A percentile compares a stretch with the other conserved stretches of the same genome.
These are phyloP conservation scores for Tolypocladium nubicola DNA, from an alignment of 2,329 filamentous ascomycete species.

Conservation along the genomic window DNA sequence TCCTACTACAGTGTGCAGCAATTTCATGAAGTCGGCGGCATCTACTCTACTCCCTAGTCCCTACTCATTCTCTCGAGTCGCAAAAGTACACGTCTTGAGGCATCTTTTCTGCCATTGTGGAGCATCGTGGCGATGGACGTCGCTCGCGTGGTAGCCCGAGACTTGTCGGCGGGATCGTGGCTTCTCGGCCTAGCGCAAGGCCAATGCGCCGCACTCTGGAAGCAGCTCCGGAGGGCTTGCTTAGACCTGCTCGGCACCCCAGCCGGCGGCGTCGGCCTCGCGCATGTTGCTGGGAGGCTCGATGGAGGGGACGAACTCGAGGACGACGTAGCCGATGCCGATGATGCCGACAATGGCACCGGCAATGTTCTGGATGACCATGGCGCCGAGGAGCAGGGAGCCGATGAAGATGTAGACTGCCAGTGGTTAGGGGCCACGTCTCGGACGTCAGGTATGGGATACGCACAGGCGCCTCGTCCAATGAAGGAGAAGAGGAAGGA, in stretches of 20 bases:
- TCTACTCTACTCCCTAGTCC: background rate
- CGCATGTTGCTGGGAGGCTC: constrained; percentile 76
- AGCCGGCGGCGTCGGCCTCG: constrained; percentile 58
- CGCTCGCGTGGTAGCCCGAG: background rate
- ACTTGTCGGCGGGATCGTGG: background rate
- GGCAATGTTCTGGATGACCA: constrained; percentile 59
- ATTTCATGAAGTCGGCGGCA: background rate
- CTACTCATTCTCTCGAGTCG: background rate
- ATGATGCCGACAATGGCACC: constrained; percentile 68
- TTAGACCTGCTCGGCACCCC: constrained; percentile 70
- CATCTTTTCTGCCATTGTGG: background rate
- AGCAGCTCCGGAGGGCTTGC: background rate
- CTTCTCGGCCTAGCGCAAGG: background rate
- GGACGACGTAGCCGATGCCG: constrained; percentile 65
- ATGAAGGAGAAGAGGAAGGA: constrained; percentile 98
- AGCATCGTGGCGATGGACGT: too few relatives aligned
- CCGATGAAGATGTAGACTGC: constrained; percentile 95
- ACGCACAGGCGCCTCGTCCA: constrained; percentile 87
- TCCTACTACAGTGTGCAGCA: background rate
- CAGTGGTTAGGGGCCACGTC: background rate
- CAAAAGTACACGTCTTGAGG: background rate
- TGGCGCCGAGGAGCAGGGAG: constrained; percentile 64
- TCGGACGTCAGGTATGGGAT: background rate
- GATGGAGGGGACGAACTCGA: constrained; percentile 70
- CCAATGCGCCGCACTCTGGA: background rate